Evolutionary conservation across 2,329 filamentous ascomycete species (phyloP), one percentile per base, ranked within the genome.

Genomic region (Ophiostoma pallidulum): DNA sequence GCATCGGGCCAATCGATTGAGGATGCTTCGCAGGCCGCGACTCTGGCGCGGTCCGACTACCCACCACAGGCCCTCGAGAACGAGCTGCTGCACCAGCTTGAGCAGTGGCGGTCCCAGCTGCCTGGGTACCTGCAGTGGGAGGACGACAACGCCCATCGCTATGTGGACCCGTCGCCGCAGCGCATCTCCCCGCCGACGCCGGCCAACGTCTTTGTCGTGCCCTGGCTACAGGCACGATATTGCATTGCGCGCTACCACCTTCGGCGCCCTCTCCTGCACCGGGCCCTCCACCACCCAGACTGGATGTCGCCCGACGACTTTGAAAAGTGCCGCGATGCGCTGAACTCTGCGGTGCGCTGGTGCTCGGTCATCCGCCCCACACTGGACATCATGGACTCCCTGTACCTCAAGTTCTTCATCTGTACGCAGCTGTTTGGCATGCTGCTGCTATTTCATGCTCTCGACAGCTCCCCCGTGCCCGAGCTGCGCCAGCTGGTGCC

Each of bases 61-160:
- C 72, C 72, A 4, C 67, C 68, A 7, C 66, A 70, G 13, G 66
- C 66, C 8, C 62, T 77, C 43, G 73, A 71, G 19, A 61, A 66
- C 28, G 73, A 77, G 56, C 68, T 76, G 50, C 66, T 70, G 42
- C 72, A 75, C 57, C 73, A 77, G 58, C 66, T 76, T 16, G 72
- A 74, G 55, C 71, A 75, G 56, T 77, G 73, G 73, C 70, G 72
- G 22, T 62, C 58, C 5, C 73, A 74, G 46, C 67, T 76, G 13
- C 73, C 73, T 0, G 29, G 40, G 5, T 45, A 46, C 4, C 44
- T 57, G 6, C 49, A 53, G 45, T 56, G 54, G 54, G 41, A 51
- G 8, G 48, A 48, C 41, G 42, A 44, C 20, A 38, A 42, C 29
- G 9, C n/a, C 2, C 42, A 61, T 49, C 28, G 35, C 41, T 28